These are phyloP conservation scores for Brassica nigra DNA, from an alignment of 345 rosid species.

Conservation along the genomic window DNA sequence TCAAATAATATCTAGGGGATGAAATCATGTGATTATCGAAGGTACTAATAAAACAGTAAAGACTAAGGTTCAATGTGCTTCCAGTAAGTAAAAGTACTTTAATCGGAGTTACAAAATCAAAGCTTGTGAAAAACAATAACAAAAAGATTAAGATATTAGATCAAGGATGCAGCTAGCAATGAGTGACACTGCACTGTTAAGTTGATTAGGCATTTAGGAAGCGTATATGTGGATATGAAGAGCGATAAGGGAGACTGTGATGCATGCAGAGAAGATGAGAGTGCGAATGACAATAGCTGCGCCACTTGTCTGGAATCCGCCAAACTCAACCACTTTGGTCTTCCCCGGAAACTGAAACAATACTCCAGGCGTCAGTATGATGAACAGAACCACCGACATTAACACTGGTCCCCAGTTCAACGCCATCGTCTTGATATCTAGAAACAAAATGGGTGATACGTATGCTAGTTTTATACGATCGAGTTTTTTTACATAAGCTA, in stretches of 20 bases:
- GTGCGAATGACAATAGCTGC: conserved; percentile 54
- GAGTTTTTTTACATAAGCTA: not conserved
- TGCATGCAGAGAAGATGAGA: conserved; percentile 43
- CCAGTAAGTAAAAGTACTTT: not conserved
- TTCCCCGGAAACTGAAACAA: conserved; percentile 67
- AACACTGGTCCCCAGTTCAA: conserved; percentile 72
- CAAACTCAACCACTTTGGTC: conserved; percentile 52
- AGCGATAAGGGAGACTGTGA: conserved; percentile 50
- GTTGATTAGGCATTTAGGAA: conserved; percentile 15
- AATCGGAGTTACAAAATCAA: not conserved
- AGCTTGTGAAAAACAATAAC: conserved; percentile 1
- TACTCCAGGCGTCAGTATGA: conserved; percentile 64
- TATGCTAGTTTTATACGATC: not conserved
- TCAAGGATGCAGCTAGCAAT: not conserved
- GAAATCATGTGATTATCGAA: not conserved
- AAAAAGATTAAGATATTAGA: not conserved
- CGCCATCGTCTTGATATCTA: conserved; percentile 38
- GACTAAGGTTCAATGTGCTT: not conserved
- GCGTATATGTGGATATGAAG: conserved; percentile 55
- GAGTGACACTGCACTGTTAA: not conserved
- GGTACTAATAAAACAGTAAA: not conserved
- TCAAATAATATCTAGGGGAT: too few relatives aligned
- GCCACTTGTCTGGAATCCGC: conserved; percentile 52
- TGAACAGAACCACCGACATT: conserved; percentile 58
- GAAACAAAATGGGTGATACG: not conserved